These are phyloP conservation scores for Forsythia viridissima DNA, from an alignment of 257 asterid genomes.

Conservation along the genomic window DNA sequence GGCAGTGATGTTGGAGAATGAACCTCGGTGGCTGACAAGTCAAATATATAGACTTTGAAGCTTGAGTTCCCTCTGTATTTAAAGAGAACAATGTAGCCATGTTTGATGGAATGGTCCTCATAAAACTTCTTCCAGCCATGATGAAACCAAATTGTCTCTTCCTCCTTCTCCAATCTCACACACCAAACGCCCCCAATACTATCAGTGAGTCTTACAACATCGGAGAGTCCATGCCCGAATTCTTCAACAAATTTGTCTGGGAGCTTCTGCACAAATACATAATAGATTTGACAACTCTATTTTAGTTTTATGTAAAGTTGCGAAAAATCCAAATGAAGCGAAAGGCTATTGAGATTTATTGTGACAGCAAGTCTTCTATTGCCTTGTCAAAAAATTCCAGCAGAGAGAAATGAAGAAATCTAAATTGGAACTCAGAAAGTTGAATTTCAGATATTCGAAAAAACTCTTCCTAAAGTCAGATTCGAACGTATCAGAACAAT, in stretches of 20 bases:
- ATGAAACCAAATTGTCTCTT: conserved; percentile 9
- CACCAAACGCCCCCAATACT: neutral
- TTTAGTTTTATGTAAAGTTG: neutral
- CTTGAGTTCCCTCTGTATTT: conserved; percentile 15
- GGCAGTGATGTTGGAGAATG: neutral
- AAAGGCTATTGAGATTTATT: neutral
- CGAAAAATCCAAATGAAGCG: neutral
- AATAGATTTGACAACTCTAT: neutral
- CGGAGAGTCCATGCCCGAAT: neutral
- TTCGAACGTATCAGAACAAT: too few species aligned
- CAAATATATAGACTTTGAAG: conserved; percentile 21
- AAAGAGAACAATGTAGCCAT: conserved; percentile 12
- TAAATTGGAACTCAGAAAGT: too few species aligned
- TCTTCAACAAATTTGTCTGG: neutral
- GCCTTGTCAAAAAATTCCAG: too few species aligned
- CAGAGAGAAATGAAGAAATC: too few species aligned
- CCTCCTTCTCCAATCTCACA: neutral
- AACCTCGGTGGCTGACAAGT: conserved; percentile 20
- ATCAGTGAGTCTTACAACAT: neutral
- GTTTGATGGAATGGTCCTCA: conserved; percentile 16
- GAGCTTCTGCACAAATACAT: neutral
- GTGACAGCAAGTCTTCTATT: neutral
- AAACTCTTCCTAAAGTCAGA: too few species aligned
- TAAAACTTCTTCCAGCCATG: conserved; percentile 23
- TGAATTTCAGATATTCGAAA: too few species aligned